phyloP scores from a whole-genome alignment of 2,329 filamentous ascomycete genomes.

The Thermoascus crustaceus region DNA sequence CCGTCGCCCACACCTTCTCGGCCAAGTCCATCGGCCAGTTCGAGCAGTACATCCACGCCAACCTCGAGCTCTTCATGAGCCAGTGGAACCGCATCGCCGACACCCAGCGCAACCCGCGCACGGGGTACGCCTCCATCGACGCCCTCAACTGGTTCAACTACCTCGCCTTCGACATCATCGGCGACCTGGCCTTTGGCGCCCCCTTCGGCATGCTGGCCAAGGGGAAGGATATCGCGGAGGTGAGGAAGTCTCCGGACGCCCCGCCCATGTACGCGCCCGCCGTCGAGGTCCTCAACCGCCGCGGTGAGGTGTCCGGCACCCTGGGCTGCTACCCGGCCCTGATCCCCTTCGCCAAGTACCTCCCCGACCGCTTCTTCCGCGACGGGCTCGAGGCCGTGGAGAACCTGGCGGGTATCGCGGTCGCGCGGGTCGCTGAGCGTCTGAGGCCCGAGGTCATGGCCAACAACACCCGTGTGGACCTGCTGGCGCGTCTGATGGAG shows the following conservation, averaged over 20 bases:
- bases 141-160: slow-evolving; percentile 75
- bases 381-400: slow-evolving; percentile 66
- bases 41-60: slow-evolving; percentile 78
- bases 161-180: slow-evolving; percentile 53
- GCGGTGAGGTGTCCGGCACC: slow-evolving; percentile 76
- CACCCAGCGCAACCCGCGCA: slow-evolving; percentile 38
- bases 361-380: slow-evolving; percentile 75
- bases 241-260: slow-evolving; percentile 53
- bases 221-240: slow-evolving; percentile 68
- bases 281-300: slow-evolving; percentile 79
- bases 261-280: slow-evolving; percentile 64
- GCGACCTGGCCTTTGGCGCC: slow-evolving; percentile 60
- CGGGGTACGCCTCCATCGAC: slow-evolving; percentile 57
- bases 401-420: slow-evolving; percentile 78
- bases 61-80: slow-evolving; percentile 63
- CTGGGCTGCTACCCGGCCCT: slow-evolving; percentile 66
- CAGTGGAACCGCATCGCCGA: slow-evolving; percentile 62
- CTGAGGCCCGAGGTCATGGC: slow-evolving; percentile 58
- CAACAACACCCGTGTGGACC: slow-evolving; percentile 61
- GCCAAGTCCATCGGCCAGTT: slow-evolving; percentile 74
- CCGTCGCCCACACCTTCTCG: slow-evolving; percentile 78
- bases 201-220: slow-evolving; percentile 77
- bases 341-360: slow-evolving; percentile 70
- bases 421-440: slow-evolving; percentile 68
- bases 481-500: slow-evolving; percentile 77